phyloP scores from a whole-genome alignment of 495 filamentous ascomycete species.

The Lepraria neglecta region DNA sequence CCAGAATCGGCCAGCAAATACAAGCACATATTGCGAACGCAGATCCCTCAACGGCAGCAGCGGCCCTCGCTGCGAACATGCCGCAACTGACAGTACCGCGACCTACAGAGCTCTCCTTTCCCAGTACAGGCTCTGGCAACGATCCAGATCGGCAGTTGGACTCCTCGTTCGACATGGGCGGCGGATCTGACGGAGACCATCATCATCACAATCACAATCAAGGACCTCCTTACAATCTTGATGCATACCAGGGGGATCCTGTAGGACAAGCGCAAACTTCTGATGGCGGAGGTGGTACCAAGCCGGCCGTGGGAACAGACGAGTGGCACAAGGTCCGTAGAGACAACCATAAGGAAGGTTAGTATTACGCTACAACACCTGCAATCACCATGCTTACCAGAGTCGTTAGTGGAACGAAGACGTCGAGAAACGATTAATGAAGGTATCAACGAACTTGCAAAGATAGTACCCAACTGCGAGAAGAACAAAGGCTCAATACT shows the following conservation, averaged over 20 bases:
- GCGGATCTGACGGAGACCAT: conserved; percentile 30
- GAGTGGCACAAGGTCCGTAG: conserved; percentile 98
- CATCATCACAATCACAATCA: conserved; percentile 33
- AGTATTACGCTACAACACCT: conserved; percentile 25
- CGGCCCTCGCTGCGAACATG: conserved; percentile 62
- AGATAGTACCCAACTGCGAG: conserved; percentile 95
- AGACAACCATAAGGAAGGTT: conserved; percentile 99
- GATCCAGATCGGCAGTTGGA: conserved; percentile 37
- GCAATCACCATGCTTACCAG: conserved; percentile 5
- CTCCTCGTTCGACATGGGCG: conserved; percentile 35
- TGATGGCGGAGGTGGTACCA: conserved; percentile 44
- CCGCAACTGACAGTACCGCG: conserved; percentile 64
- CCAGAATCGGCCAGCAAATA: conserved; percentile 21
- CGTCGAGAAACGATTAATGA: conserved; percentile 98
- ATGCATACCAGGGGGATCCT: conserved; percentile 32
- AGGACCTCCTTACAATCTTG: conserved; percentile 30
- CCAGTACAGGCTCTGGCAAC: conserved; percentile 34
- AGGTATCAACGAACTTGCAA: conserved; percentile 95
- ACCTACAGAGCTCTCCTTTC: conserved; percentile 63
- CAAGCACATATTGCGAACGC: conserved; percentile 33
- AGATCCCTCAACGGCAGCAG: conserved; percentile 56
- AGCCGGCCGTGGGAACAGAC: conserved; percentile 88
- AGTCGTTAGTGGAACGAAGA: conserved; percentile 77
- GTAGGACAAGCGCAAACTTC: conserved; percentile 45
- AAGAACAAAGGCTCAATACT: conserved; percentile 99